A percentile compares a stretch with the other conserved stretches of the same genome.
Conservation (phyloP, 192 early-diverging fungal genomes). For the Glomus cerebriforme region DNA sequence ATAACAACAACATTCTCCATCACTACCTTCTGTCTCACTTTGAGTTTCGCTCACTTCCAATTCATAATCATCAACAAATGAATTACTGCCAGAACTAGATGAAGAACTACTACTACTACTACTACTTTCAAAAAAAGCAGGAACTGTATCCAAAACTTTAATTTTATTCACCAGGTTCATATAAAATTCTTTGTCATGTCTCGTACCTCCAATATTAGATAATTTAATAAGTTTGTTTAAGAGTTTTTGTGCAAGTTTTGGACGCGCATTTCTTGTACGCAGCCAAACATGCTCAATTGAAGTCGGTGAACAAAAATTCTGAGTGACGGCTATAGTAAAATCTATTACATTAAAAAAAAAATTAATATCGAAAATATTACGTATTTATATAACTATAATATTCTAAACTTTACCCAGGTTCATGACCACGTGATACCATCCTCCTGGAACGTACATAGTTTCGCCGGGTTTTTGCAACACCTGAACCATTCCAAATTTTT, state of each 20-base stretch:
- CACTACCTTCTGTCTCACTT: conserved; percentile 48
- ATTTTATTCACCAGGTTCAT: conserved; percentile 43
- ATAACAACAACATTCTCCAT: conserved; percentile 60
- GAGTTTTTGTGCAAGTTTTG: conserved; percentile 54
- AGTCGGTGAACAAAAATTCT: conserved; percentile 73
- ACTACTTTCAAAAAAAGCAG: conserved; percentile 49
- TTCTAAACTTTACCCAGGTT: conserved; percentile 59
- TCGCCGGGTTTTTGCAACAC: conserved; percentile 74
- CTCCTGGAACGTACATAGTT: conserved; percentile 81
- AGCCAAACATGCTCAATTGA: conserved; percentile 73
- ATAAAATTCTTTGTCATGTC: conserved; percentile 38
- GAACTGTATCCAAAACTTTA: conserved; percentile 45
- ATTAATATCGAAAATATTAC: neutral
- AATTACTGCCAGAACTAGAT: conserved; percentile 38
- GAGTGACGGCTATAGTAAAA: conserved; percentile 78
- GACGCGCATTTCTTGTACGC: conserved; percentile 56
- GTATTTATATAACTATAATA: conserved; percentile 1
- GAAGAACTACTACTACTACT: conserved; percentile 40
- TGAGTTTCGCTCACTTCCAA: conserved; percentile 44
- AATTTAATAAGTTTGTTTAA: conserved; percentile 41
- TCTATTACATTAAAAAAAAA: conserved; percentile 44
- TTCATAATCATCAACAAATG: neutral
- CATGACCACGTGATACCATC: conserved; percentile 80
- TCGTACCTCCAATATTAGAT: conserved; percentile 33
- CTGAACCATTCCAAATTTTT: conserved; percentile 66